Base-by-base conservation (phyloP, 2,329 filamentous ascomycete species). In the Aureobasidium pullulans region DNA sequence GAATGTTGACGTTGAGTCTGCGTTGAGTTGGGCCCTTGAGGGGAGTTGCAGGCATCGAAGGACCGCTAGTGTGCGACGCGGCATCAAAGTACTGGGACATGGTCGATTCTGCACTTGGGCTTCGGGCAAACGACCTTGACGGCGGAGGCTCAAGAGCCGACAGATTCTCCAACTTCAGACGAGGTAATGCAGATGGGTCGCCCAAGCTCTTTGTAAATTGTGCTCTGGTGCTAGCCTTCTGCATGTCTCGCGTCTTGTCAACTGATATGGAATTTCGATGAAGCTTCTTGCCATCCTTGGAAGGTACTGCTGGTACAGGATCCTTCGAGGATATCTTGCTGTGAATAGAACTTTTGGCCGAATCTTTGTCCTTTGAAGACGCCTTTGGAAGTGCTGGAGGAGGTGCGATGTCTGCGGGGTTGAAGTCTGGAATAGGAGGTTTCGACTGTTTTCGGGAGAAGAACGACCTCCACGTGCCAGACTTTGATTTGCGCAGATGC, bases 1-100 rank as follows among this genome's bases (percentile, higher is more conserved):
- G 92, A 60, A 96, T 94, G 56, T 92, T 84, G 15, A 96, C 81
- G 66, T 91, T 80, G 19, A 96, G 76, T 40, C 74, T 66, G 2
- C 71, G 73, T 19, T 65, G 49, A 19, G n/a, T 9, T 28, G 31
- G 16, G 7, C 7, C 32, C 10, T 46, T 40, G 11, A 36, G 40
- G 32, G 39, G 52, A 5, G 40, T 56, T 8, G 13, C 29, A 3
- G 39, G 39, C 23, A 44, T 4, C 1, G 50, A 54, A 11, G 52
- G 15, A 7, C 40, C 39, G 37, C 52, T 46, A 9, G 40, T 47
- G 23, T 61, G 29, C 16, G 59, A 61, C 19, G 59, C 39, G 29
- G 56, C 50, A 37, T 58, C 40, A 36, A 61, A 50, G 28, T 59
- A 47, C 32, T 61, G 46, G 10, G 48, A 52, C 11, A 54, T 52